Evolutionary conservation across 2,329 filamentous ascomycete genomes (phyloP), one percentile per base, ranked within the genome.

Genomic region (Colletotrichum plurivorum): DNA sequence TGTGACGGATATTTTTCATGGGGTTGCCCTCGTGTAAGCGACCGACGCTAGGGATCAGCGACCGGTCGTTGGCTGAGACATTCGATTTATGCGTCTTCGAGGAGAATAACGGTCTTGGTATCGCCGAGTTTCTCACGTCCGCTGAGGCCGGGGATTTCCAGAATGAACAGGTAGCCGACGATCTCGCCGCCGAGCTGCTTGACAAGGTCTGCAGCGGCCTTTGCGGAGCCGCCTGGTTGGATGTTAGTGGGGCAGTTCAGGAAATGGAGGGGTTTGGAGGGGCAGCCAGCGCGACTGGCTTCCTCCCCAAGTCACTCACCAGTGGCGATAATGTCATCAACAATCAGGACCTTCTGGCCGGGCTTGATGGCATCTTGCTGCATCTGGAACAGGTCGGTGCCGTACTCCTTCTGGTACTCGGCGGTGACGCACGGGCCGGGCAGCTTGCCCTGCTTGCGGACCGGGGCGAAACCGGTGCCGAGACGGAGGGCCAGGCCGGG

Each of bases 301-400:
- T 36, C 10, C 31, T 36, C 31, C 31, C 31, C 20, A 18, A 83
- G 91, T 81, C 86, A 97, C 92, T 81, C 86, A 97, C 95, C 95
- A 73, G 96, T 99, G 66, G 96, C 96, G 84, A 99, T 98, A 78
- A 99, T 97, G 80, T 99, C 96, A 81, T 99, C 96, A 39, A 99
- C 94, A 73, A 99, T 88, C 71, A 99, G 85, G 67, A 97, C 95
- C 81, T 92, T 95, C 84, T 97, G 94, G 43, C 95, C 95, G 59
- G 89, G 87, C 83, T 93, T 91, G 76, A 99, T 91, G 52, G 92
- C 92, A 81, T 93, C 94, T 73, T 88, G 85, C 85, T 99, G 96
- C 86, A 99, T 97, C 87, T 98, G 94, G 85, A 99, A 98, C 79
- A 92, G 92, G 81, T 99, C 96, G 82, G 91, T 88, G 72, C 96